Evolutionary conservation across 2,329 filamentous ascomycete genomes (phyloP).

Genomic region (Fonsecaea monophora): DNA sequence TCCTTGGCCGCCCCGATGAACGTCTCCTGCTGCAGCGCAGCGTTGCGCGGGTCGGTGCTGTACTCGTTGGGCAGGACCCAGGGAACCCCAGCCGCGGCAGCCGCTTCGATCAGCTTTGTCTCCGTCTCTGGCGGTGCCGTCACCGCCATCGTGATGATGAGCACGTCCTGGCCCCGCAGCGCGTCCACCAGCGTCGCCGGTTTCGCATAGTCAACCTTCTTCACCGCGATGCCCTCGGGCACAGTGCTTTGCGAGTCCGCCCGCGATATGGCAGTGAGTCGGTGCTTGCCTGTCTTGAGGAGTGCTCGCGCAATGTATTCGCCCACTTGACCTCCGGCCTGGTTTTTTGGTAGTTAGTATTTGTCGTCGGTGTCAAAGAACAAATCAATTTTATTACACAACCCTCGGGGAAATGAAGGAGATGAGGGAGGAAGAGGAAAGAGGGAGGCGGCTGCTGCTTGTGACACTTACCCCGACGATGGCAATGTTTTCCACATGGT

Average conservation of each 20-base stretch:
- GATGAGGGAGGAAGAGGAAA: too few relatives aligned
- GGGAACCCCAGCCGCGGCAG: slow-evolving; percentile 61
- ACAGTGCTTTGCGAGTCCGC: slow-evolving; percentile 51
- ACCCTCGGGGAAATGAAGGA: too few relatives aligned
- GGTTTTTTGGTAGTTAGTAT: slow-evolving; percentile 44
- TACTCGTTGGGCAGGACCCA: slow-evolving; percentile 63
- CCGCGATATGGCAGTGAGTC: slow-evolving; percentile 61
- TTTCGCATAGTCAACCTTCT: slow-evolving; percentile 55
- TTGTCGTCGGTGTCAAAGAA: slow-evolving; percentile 55
- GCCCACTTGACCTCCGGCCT: slow-evolving; percentile 60
- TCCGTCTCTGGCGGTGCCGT: slow-evolving; percentile 56
- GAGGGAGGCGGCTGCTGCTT: too few relatives aligned
- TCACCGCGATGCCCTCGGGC: slow-evolving; percentile 51
- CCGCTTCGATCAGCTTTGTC: slow-evolving; percentile 60
- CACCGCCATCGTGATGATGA: slow-evolving; percentile 63
- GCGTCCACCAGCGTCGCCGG: slow-evolving; percentile 56
- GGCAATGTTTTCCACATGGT: slow-evolving; percentile 48
- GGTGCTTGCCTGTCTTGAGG: slow-evolving; percentile 57
- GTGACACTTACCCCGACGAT: slow-evolving; percentile 48
- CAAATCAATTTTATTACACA: too few relatives aligned
- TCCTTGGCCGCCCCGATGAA: slow-evolving; percentile 44
- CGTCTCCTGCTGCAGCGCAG: slow-evolving; percentile 46
- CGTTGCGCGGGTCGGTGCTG: slow-evolving; percentile 44
- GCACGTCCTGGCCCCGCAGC: slow-evolving; percentile 62
- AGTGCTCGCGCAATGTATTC: slow-evolving; percentile 48